A percentile compares a stretch with the other conserved stretches of the same genome.
phyloP scores from a whole-genome alignment of 345 rosid genomes.

The Salix arbutifolia region DNA sequence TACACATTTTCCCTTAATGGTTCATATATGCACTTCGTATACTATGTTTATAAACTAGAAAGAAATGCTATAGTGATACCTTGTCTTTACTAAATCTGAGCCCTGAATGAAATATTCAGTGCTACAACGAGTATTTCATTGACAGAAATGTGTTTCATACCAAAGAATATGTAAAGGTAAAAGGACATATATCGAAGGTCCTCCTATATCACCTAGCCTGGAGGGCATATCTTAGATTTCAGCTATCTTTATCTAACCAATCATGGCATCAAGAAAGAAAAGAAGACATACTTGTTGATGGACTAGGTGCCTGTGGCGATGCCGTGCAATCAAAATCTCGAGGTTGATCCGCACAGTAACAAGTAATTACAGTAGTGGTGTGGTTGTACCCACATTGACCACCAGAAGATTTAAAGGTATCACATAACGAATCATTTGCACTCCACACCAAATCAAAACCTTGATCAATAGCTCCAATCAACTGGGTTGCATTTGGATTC shows the following conservation, averaged over 20 bases:
- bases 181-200: too few species aligned
- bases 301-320: neutral
- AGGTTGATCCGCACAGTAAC: constrained; percentile 15
- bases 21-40: too few species aligned
- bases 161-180: too few species aligned
- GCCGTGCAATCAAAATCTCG: neutral
- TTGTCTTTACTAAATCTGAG: too few species aligned
- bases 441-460: constrained; percentile 34
- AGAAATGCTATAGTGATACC: too few species aligned
- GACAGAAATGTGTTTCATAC: too few species aligned
- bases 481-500: neutral
- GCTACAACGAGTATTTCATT: too few species aligned
- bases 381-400: constrained; percentile 38
- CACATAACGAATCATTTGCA: constrained; percentile 19
- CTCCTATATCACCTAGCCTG: too few species aligned
- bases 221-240: too few species aligned
- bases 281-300: constrained; percentile 6
- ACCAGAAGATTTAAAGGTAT: neutral
- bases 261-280: neutral
- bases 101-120: too few species aligned
- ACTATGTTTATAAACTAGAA: too few species aligned
- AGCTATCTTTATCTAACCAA: neutral
- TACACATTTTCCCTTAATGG: too few species aligned
- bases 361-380: neutral
- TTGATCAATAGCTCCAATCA: constrained; percentile 1